Evolutionary conservation across 495 filamentous ascomycete genomes (phyloP).

Genomic region (Venustampulla echinocandica): DNA sequence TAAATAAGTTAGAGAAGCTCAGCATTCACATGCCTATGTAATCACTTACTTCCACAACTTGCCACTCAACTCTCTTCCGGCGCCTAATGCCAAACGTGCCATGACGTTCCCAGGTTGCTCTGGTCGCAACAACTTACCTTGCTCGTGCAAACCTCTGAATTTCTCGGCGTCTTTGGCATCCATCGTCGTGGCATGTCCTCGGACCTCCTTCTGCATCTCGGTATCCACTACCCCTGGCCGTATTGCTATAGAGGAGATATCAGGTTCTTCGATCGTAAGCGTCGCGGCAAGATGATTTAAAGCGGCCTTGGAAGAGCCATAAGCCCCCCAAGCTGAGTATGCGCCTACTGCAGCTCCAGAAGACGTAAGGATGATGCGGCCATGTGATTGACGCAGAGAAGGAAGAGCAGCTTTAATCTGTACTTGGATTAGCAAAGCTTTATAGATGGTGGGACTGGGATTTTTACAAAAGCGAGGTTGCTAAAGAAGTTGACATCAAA

Average conservation of each 20-base stretch:
- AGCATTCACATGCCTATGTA: not conserved
- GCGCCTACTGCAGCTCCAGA: conserved; percentile 61
- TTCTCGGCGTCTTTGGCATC: conserved; percentile 53
- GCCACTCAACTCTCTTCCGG: conserved; percentile 59
- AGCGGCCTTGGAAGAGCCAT: conserved; percentile 82
- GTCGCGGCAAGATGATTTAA: conserved; percentile 73
- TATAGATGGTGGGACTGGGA: not conserved
- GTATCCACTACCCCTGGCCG: conserved; percentile 86
- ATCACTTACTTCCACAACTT: conserved; percentile 56
- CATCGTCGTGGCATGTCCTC: conserved; percentile 63
- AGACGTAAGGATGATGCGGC: conserved; percentile 64
- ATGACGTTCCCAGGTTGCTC: conserved; percentile 84
- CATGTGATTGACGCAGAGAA: conserved; percentile 57
- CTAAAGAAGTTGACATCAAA: conserved; percentile 85
- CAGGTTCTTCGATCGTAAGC: conserved; percentile 69
- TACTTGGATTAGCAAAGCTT: not conserved
- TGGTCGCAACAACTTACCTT: conserved; percentile 64
- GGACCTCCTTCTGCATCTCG: conserved; percentile 80
- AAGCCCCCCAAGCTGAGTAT: conserved; percentile 69
- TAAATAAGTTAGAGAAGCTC: conserved; percentile 31
- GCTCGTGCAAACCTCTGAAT: conserved; percentile 58
- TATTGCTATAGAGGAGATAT: conserved; percentile 59
- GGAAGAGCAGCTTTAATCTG: conserved; percentile 70
- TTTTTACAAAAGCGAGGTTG: conserved; percentile 63
- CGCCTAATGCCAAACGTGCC: conserved; percentile 56